Percentiles rank a stretch among this genome's conserved stretches.
Conservation (phyloP, 805 yeast species). For the Saccharomycopsis selenospora region DNA sequence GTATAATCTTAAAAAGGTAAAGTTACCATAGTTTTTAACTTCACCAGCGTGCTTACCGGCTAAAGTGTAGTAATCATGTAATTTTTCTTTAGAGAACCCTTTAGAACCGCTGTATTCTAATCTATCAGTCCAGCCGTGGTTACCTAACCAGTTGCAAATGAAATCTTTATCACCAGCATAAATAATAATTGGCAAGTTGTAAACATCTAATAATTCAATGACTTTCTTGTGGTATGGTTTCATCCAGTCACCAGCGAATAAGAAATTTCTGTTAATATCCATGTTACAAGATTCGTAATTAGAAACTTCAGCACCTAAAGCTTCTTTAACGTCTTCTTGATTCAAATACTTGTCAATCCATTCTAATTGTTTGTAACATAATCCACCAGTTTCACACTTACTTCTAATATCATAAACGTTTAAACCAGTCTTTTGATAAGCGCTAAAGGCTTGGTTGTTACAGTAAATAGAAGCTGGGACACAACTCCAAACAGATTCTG, state of each 20-base stretch:
- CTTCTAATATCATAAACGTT: conserved; percentile 88
- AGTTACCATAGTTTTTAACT: conserved; percentile 60
- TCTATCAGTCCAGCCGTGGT: conserved; percentile 71
- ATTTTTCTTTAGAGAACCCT: conserved; percentile 37
- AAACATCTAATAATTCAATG: conserved; percentile 46
- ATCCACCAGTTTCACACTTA: conserved; percentile 59
- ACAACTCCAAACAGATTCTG: conserved; percentile 71
- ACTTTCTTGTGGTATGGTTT: conserved; percentile 79
- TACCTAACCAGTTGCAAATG: conserved; percentile 91
- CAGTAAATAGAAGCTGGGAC: conserved; percentile 90
- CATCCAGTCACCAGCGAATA: conserved; percentile 87
- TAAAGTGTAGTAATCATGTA: conserved; percentile 33
- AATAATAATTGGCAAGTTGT: conserved; percentile 63
- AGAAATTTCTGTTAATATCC: conserved; percentile 70
- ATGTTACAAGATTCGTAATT: conserved; percentile 68
- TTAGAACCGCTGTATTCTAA: conserved; percentile 57
- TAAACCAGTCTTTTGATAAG: conserved; percentile 77
- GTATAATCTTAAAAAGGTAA: conserved; percentile 69
- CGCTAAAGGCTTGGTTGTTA: conserved; percentile 73
- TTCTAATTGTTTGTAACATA: conserved; percentile 76
- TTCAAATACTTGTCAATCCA: conserved; percentile 77
- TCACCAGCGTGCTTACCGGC: conserved; percentile 47
- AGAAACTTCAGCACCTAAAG: conserved; percentile 88
- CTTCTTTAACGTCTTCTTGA: conserved; percentile 62
- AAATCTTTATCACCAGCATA: conserved; percentile 95